Evolutionary conservation across 768 basidiomycete species (phyloP), one percentile per base, ranked within the genome.

Genomic region (Podaxis pistillaris): DNA sequence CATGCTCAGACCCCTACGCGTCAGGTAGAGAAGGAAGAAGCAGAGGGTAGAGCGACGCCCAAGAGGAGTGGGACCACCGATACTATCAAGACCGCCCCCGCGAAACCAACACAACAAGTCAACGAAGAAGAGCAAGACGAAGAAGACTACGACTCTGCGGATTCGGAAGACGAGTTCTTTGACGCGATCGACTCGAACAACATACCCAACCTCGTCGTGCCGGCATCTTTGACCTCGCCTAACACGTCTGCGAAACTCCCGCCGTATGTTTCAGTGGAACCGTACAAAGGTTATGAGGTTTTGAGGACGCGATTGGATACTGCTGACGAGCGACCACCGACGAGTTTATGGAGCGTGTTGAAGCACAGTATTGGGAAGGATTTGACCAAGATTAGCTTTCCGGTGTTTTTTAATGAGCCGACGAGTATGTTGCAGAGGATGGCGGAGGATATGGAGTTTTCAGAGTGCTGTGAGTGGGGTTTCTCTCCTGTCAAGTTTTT

Each of bases 361-460:
- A 98, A 98, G 77, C 86, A 91, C 64, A 91, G 89, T 65, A 96
- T 98, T 63, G 96, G 96, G 64, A 98, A 97, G 80, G 96, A 98
- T 72, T 77, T 98, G 72, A 98, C 95, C 44, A 96, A 83, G 82
- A 98, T 98, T 63, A 91, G 87, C 67, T 96, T 96, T 74, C 95
- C 95, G 0, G 94, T 97, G 44, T 94, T 87, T 72, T 94, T 93
- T 70, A 96, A 94, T 73, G 91, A 93, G 73, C 92, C 94, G 30
- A 97, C 95, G 54, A 95, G 93, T 70, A 98, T 98, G 96, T 73
- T 98, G 63, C 93, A 98, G 77, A 80, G 96, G 55, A 98, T 98
- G 93, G 90, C 95, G 11, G 96, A 98, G 76, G 96, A 98, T 74
- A 96, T 96, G 93, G 96, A 97, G 73, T 97, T 96, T 75, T 89